phyloP scores from a whole-genome alignment of 306 rosid species.

The Quercus engelmannii region DNA sequence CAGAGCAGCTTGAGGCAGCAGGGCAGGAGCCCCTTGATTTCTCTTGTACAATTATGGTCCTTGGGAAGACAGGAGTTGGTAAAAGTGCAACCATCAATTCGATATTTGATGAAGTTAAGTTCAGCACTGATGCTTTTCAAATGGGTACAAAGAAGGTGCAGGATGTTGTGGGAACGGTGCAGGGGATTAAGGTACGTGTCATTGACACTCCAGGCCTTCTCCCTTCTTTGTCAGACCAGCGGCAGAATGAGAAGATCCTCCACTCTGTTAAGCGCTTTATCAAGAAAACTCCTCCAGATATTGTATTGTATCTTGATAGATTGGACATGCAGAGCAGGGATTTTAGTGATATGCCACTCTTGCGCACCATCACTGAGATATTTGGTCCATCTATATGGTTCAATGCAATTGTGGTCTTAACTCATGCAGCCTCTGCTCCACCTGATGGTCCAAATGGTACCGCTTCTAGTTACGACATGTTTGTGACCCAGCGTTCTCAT shows the following conservation, averaged over 20 bases:
- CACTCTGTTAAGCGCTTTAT: constrained; percentile 74
- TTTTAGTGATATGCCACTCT: constrained; percentile 90
- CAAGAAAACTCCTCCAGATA: constrained; percentile 93
- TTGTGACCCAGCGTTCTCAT: constrained; percentile 94
- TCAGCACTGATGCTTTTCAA: constrained; percentile 83
- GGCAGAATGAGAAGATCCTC: constrained; percentile 81
- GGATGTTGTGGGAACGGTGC: constrained; percentile 95
- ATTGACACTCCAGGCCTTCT: constrained; percentile 97
- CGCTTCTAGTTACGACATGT: constrained; percentile 89
- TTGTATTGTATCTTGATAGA: constrained; percentile 91
- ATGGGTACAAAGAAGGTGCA: constrained; percentile 91
- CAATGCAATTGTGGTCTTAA: constrained; percentile 94
- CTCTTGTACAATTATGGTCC: constrained; percentile 94
- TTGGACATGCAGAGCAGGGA: constrained; percentile 94
- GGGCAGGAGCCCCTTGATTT: constrained; percentile 96
- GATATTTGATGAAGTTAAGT: constrained; percentile 88
- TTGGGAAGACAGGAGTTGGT: constrained; percentile 97
- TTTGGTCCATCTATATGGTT: constrained; percentile 97
- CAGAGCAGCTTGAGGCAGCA: constrained; percentile 93
- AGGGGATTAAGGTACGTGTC: constrained; percentile 90
- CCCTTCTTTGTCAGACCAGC: constrained; percentile 88
- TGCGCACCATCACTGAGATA: constrained; percentile 85
- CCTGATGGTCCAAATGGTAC: constrained; percentile 97
- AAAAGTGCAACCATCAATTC: constrained; percentile 99
- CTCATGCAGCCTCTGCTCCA: constrained; percentile 98